Base-by-base conservation (phyloP, 208 protist genomes). In the Trypanosoma lewisi region DNA sequence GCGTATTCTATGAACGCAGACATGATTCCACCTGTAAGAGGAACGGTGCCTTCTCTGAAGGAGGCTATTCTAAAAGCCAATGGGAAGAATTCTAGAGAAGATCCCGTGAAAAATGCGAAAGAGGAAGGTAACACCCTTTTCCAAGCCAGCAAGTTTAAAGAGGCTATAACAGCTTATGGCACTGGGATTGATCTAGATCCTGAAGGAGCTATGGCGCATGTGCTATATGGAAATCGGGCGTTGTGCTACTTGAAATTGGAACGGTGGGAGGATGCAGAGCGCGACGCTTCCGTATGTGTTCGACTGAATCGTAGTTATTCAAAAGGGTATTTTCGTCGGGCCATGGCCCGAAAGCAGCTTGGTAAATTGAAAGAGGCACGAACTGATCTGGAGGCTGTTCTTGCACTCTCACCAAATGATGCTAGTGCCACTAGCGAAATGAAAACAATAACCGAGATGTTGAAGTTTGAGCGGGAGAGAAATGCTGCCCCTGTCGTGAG, bases 301-400 rank as follows among this genome's bases (percentile, higher is more conserved):
- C 78, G 87, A 50, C 70, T 93, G 75, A 90, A 93, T 59, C 76
- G 74, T n/a, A 75, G 70, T 17, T 94, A 95, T 54, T 71, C 85
- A 8, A 97, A 97, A 73, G 91, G 73, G 1, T 95, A 92, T 66
- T 97, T 85, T 63, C 81, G 91, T 36, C 82, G 91, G 23, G 91
- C 88, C 23, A 63, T 95, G 37, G 87, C 91, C 14, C 78, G 91
- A 57, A 94, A 92, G 44, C 76, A 87, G 47, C 74, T 93, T 30
- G 70, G 73, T n/a, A 91, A 94, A 45, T 58, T 94, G 37, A 85
- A 78, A 66, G 91, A 89, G n/a, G 84, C 91, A 1, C 77, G 89
- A n/a, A 39, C 75, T 2, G 91, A 97, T 63, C 61, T 94, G 37
- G 89, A 95, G 64, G 75, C 89, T 2, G 91, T 95, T 27, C 75